Evolutionary conservation across 169 alveolate species (phyloP), one percentile per base, ranked within the genome.

Genomic region (Plasmodium sp.): DNA sequence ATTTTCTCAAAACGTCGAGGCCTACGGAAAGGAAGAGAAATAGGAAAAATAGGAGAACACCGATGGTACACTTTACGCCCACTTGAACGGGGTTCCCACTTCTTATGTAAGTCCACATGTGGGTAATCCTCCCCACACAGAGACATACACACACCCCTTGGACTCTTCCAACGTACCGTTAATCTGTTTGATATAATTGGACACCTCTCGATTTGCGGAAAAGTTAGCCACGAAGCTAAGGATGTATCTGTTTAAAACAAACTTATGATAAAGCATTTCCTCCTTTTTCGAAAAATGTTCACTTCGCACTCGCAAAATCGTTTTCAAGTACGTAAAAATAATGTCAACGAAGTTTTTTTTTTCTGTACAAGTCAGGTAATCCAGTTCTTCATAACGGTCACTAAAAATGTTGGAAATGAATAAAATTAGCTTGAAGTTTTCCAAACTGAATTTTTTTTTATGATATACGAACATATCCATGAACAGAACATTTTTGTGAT

Each of bases 301-400:
- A 62, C 56, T 90, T 90, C 94, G 67, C 83, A 80, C 82, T 43
- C 74, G 48, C n/a, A 14, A 39, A 80, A 90, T 80, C 10, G 75
- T 90, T 79, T 90, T 81, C 45, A 90, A 27, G 51, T 90, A 90
- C 0, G 79, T 81, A 74, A 90, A 90, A 67, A 90, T 81, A 22
- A 67, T 56, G 41, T 90, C 90, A 27, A 90, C 54, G 43, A 80
- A 90, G n/a, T 18, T 33, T 80, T 80, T 90, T 90, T 90, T 90
- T 80, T 90, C 94, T 80, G 75, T 10, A 81, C 81, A 81, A 33
- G 88, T 41, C 41, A 79, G 58, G 51, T 90, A 22, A 48, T 90
- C 94, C 56, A 90, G 82, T 73, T 90, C 80, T 80, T 90, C 91
- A 90, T 80, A 90, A 75, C 51, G 74, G 54, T 90, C 94, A 90